A percentile compares a stretch with the other conserved stretches of the same genome.
These are phyloP conservation scores for Phaffia australis DNA, from an alignment of 768 basidiomycete genomes.

Conservation along the genomic window DNA sequence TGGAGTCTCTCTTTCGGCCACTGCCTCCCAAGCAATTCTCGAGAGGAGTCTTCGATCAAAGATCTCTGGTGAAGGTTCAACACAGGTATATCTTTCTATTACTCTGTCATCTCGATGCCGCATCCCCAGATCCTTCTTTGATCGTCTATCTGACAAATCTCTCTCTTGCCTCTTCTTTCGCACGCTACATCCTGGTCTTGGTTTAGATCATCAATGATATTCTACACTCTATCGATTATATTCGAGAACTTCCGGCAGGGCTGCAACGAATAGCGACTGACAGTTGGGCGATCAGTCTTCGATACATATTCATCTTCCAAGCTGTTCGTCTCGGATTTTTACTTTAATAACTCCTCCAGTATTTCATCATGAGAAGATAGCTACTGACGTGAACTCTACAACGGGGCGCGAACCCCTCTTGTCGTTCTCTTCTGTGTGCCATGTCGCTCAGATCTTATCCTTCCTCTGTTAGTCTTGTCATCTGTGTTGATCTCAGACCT, in stretches of 20 bases:
- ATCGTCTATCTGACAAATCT: not conserved
- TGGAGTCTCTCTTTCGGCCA: constrained; percentile 79
- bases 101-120: constrained; percentile 15
- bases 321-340: constrained; percentile 17
- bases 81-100: constrained; percentile 46
- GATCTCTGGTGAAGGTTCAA: constrained; percentile 65
- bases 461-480: not conserved
- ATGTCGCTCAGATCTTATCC: not conserved
- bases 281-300: constrained; percentile 30
- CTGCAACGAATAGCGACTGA: constrained; percentile 29
- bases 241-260: constrained; percentile 28
- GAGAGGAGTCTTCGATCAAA: constrained; percentile 55
- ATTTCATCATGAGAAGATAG: not conserved
- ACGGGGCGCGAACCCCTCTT: not conserved
- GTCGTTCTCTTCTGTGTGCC: not conserved
- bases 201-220: constrained; percentile 33
- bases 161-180: not conserved
- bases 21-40: constrained; percentile 70
- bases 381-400: not conserved
- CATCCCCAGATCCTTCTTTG: not conserved
- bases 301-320: constrained; percentile 33
- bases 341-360: not conserved
- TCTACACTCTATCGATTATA: constrained; percentile 36
- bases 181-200: constrained; percentile 17
- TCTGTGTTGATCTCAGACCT: constrained; percentile 6